These are phyloP conservation scores for Beauveria sp. DNA, from an alignment of 2,329 filamentous ascomycete species.

Conservation along the genomic window DNA sequence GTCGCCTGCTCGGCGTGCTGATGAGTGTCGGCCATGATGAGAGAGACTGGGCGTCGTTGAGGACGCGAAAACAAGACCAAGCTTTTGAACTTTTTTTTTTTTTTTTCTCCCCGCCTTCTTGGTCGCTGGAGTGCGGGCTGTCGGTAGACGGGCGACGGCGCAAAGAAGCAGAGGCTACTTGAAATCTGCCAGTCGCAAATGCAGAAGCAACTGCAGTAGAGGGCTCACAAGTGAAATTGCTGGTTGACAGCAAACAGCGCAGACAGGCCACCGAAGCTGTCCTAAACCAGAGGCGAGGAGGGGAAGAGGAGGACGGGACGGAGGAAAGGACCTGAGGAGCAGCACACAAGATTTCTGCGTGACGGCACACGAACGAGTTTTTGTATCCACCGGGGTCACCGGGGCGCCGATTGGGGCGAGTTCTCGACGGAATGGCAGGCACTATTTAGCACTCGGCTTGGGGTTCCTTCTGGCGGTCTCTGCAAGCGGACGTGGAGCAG, in stretches of 20 bases:
- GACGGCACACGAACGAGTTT: slow-evolving; percentile 8
- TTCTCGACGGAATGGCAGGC: background rate
- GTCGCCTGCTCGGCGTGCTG: slow-evolving; percentile 1
- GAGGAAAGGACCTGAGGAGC: slow-evolving; percentile 7
- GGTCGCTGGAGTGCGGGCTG: background rate
- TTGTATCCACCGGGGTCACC: slow-evolving; percentile 13
- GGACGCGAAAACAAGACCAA: background rate
- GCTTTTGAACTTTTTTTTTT: background rate
- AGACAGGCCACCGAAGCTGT: background rate
- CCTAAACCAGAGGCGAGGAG: background rate
- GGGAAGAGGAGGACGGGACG: background rate
- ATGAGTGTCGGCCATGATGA: slow-evolving; percentile 1
- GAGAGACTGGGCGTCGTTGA: background rate
- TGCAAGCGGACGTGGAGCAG: slow-evolving; percentile 3
- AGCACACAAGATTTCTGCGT: background rate
- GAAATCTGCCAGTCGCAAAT: background rate
- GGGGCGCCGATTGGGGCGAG: background rate
- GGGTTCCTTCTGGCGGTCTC: background rate
- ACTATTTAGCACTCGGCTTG: background rate
- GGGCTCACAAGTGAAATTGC: slow-evolving; percentile 8
- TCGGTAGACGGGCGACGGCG: background rate
- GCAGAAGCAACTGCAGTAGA: background rate
- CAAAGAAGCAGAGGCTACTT: background rate
- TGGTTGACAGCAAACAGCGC: background rate
- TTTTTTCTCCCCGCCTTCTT: background rate